Evolutionary conservation across 2,329 filamentous ascomycete genomes (phyloP).

Genomic region (Ophiocordyceps polyrhachis-furcata): DNA sequence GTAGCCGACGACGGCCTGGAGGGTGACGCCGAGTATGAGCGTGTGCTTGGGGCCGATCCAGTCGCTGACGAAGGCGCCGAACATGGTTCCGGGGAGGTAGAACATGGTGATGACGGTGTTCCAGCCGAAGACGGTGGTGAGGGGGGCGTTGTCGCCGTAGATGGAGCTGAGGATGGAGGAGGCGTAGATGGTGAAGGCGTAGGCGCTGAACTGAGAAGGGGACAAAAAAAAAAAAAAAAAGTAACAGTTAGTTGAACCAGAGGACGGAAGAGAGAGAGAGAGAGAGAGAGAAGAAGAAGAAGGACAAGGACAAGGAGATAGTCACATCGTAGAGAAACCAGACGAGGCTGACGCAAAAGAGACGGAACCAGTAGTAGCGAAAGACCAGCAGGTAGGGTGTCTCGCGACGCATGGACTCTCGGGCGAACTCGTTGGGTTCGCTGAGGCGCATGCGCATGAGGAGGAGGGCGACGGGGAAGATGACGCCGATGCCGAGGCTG

Average conservation of each 20-base stretch:
- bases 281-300: too few relatives aligned
- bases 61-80: conserved; percentile 63
- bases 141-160: conserved; percentile 35
- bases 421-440: conserved; percentile 61
- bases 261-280: too few relatives aligned
- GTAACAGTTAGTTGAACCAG: too few relatives aligned
- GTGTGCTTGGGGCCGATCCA: conserved; percentile 61
- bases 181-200: conserved; percentile 75
- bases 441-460: conserved; percentile 53
- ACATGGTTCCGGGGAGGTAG: conserved; percentile 65
- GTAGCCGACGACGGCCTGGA: conserved; percentile 67
- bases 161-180: conserved; percentile 52
- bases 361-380: conserved; percentile 54
- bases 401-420: conserved; percentile 45
- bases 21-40: conserved; percentile 47
- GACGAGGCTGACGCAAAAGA: conserved; percentile 52
- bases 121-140: conserved; percentile 75
- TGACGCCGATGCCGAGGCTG: conserved; percentile 56
- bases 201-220: conserved; percentile 45
- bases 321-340: conserved; percentile 70
- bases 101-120: conserved; percentile 77
- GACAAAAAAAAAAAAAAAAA: too few relatives aligned
- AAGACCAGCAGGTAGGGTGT: conserved; percentile 37
- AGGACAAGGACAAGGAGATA: conserved; percentile 1
- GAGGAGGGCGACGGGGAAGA: conserved; percentile 58